Base-by-base conservation (phyloP, 1,139 yeast genomes). In the Yamadazyma diddensiae region DNA sequence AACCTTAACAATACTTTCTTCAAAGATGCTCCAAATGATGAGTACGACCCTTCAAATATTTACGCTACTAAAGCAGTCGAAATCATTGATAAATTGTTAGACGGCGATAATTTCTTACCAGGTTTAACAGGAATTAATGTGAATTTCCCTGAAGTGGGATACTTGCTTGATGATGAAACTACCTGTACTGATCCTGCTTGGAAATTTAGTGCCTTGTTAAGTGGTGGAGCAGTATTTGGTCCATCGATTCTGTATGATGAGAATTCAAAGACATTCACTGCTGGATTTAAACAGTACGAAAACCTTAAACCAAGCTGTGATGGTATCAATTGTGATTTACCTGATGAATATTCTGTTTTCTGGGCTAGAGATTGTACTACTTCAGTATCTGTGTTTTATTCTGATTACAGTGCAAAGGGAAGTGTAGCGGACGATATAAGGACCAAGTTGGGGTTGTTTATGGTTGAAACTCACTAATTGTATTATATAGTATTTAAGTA, bases 111-210 rank as follows among this genome's bases (percentile, higher is more conserved):
- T 41, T 45, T 62, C 24, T 50, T 73, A 41, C 78, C 78, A 16
- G 38, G 56, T 33, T 67, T 70, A 32, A 59, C 63, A 23, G 77
- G 77, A 30, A 35, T 73, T 33, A 70, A 67, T 43, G 70, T 73
- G 35, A 72, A 72, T 53, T 57, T 70, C 52, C 77, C 77, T 29
- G 50, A 50, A 15, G 73, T 65, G 19, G 70, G 72, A 2, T 39
- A 54, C 38, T 55, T 54, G 24, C 46, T 58, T n/a, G 47, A 52
- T 24, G 52, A 53, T 24, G 42, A 48, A 21, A 38, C 32, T 11
- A 37, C 45, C 31, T 73, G 77, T 50, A 39, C 49, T 24, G 53
- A 58, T 34, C 74, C 74, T 13, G 45, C 43, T 21, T 72, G 62
- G 52, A 53, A 58, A 21, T 56, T 53, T 34, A 51, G 74, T 16